Conservation (phyloP, 495 filamentous ascomycete genomes). For the Penicillium longicatenatum region DNA sequence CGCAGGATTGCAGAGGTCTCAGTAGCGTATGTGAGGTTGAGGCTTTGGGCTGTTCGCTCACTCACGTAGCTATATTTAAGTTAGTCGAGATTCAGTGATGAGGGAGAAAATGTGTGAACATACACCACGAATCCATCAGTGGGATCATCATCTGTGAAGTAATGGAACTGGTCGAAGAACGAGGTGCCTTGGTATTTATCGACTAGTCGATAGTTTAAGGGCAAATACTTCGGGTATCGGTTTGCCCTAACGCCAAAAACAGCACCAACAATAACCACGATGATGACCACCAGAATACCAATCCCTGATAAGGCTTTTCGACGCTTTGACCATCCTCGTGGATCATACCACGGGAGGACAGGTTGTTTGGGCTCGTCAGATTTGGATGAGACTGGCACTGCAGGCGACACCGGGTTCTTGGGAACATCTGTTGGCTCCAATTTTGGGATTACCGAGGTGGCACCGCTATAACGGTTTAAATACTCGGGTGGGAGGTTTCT, state of each 20-base stretch:
- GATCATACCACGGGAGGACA: slow-evolving; percentile 45
- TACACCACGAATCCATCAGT: slow-evolving; percentile 56
- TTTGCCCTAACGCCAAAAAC: slow-evolving; percentile 49
- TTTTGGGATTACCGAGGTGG: slow-evolving; percentile 22
- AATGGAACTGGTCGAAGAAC: slow-evolving; percentile 57
- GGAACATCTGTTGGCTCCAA: slow-evolving; percentile 19
- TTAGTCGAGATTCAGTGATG: neutral
- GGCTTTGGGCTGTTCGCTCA: slow-evolving; percentile 25
- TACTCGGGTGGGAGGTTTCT: slow-evolving; percentile 22
- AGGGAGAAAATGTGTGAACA: slow-evolving; percentile 1
- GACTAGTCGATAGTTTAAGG: slow-evolving; percentile 50
- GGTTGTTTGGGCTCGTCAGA: neutral
- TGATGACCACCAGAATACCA: slow-evolving; percentile 42
- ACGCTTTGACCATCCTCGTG: slow-evolving; percentile 51
- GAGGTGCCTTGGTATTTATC: slow-evolving; percentile 50
- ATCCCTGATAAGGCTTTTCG: slow-evolving; percentile 40
- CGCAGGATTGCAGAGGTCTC: slow-evolving; percentile 49
- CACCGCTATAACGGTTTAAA: slow-evolving; percentile 25
- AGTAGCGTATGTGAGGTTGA: slow-evolving; percentile 56
- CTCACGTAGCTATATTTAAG: slow-evolving; percentile 35
- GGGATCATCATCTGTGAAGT: slow-evolving; percentile 55
- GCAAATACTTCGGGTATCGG: slow-evolving; percentile 55
- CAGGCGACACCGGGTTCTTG: slow-evolving; percentile 15
- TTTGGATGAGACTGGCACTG: slow-evolving; percentile 3
- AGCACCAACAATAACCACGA: slow-evolving; percentile 57